A percentile compares a stretch with the other conserved stretches of the same genome.
Conservation (phyloP, 2,329 filamentous ascomycete species). For the Cyphellophora europaea region DNA sequence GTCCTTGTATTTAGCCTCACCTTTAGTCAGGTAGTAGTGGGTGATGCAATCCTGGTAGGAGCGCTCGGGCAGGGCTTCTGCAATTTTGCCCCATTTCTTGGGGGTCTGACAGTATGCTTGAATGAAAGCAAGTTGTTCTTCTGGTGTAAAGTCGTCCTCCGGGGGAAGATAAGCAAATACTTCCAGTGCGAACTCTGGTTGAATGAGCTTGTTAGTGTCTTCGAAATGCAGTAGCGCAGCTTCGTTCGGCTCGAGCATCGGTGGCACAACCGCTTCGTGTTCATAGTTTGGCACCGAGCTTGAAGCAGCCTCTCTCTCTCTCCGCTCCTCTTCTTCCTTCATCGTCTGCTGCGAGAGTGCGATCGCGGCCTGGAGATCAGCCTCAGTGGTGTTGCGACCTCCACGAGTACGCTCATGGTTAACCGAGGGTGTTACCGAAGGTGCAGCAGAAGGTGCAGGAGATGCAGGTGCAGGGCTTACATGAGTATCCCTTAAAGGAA, state of each 20-base stretch:
- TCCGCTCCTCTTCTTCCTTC: conserved; percentile 36
- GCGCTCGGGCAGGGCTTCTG: conserved; percentile 34
- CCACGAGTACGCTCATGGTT: conserved; percentile 31
- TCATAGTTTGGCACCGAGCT: conserved; percentile 34
- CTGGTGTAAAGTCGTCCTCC: conserved; percentile 36
- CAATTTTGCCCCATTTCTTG: conserved; percentile 44
- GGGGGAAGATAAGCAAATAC: conserved; percentile 37
- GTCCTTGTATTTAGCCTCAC: conserved; percentile 40
- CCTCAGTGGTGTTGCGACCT: conserved; percentile 39
- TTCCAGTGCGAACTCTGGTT: conserved; percentile 28
- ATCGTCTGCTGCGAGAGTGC: conserved; percentile 38
- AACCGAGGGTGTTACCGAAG: conserved; percentile 22
- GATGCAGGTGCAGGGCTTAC: conserved; percentile 27
- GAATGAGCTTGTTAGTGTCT: conserved; percentile 36
- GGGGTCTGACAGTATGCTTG: conserved; percentile 38
- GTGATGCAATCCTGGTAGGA: conserved; percentile 39
- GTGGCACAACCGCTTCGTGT: conserved; percentile 37
- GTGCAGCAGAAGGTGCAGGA: conserved; percentile 21
- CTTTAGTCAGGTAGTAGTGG: conserved; percentile 43
- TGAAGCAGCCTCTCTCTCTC: conserved; percentile 30
- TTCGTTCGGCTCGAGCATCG: conserved; percentile 36
- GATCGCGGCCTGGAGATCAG: conserved; percentile 39
- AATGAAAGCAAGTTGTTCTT: conserved; percentile 37
- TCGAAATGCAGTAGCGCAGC: conserved; percentile 31
- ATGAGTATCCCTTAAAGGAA: conserved; percentile 26